A percentile compares a stretch with the other conserved stretches of the same genome.
These are phyloP conservation scores for Perilla frutescens DNA, from an alignment of 257 asterid species.

Conservation along the genomic window DNA sequence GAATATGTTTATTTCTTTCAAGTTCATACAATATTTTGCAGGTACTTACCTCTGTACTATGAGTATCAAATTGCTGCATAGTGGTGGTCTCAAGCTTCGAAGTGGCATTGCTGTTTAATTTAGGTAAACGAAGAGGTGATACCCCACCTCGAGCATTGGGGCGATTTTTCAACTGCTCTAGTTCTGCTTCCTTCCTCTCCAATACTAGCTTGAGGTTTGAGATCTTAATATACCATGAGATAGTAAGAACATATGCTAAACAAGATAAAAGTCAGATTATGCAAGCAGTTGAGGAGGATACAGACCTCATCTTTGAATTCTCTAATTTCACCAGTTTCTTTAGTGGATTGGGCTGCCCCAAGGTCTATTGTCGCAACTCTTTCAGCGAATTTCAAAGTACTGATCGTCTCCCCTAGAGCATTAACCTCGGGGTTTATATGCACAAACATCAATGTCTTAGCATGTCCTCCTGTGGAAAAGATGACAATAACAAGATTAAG, in stretches of 20 bases:
- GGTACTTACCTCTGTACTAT: slow-evolving; percentile 69
- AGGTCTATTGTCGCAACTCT: slow-evolving; percentile 89
- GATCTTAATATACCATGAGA: slow-evolving; percentile 54
- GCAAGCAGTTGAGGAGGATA: slow-evolving; percentile 32
- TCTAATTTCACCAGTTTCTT: slow-evolving; percentile 79
- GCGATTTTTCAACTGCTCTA: slow-evolving; percentile 73
- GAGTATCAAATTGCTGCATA: slow-evolving; percentile 55
- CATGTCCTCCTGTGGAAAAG: slow-evolving; percentile 44
- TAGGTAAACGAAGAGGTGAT: slow-evolving; percentile 79
- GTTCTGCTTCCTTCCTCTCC: slow-evolving; percentile 86
- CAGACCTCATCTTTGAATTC: slow-evolving; percentile 86
- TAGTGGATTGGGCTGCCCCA: slow-evolving; percentile 85
- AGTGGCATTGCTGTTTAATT: slow-evolving; percentile 45
- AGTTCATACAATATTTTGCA: slow-evolving; percentile 5
- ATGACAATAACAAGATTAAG: slow-evolving; percentile 31
- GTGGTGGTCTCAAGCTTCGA: slow-evolving; percentile 60
- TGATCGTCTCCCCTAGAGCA: slow-evolving; percentile 85
- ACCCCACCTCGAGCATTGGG: slow-evolving; percentile 51
- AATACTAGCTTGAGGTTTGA: slow-evolving; percentile 73
- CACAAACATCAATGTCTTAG: slow-evolving; percentile 75
- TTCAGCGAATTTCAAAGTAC: slow-evolving; percentile 89
- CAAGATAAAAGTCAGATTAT: slow-evolving; percentile 4
- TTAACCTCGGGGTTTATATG: slow-evolving; percentile 83
- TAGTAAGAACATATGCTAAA: slow-evolving; percentile 28
- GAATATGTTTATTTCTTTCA: slow-evolving; percentile 12